Base-by-base conservation (phyloP, 805 yeast genomes). In the Hanseniaspora pseudoguilliermondii region DNA sequence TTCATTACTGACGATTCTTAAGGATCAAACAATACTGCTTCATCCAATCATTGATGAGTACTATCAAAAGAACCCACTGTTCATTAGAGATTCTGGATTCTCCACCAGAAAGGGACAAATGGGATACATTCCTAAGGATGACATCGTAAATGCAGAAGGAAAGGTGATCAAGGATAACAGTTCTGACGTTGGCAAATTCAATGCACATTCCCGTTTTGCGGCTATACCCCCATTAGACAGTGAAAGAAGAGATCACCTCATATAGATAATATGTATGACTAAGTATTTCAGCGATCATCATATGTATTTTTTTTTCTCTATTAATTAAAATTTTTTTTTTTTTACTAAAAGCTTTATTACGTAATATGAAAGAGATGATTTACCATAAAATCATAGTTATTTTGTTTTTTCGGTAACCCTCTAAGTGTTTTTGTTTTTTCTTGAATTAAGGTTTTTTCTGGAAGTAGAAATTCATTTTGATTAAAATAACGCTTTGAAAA, bases 1-100 rank as follows among this genome's bases (percentile, higher is more conserved):
- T 66, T 85, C 97, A 3, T 73, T 84, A 0, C 68, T 93, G 16
- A 86, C 96, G 0, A 81, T 93, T 58, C 18, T 44, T 15, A 82
- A 81, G 60, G 82, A 81, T 56, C 95, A 90, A 66, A 87, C 95
- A 1, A 93, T 93, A 3, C 72, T 93, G 49, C 71, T 93, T 71
- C 95, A 90, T 66, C 98, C 98, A 1, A 86, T 93, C 43, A 72
- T 76, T 48, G 97, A 93, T 66, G 96, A 93, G 68, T 90, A 82
- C 71, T 90, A 82, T 69, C 87, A 85, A 63, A 76, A 75, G 39
- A 84, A 84, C 66, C 86, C 88, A 55, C 68, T 80, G 10, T 74
- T 75, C 60, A 73, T 78, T 58, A 80, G 98, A 67, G 82, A 86
- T 25, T 79, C 90, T 25, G 82, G 81, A 11, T 81, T 87, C 63